Conservation (phyloP, 2,329 filamentous ascomycete genomes). For the Pseudocercospora crystallina region DNA sequence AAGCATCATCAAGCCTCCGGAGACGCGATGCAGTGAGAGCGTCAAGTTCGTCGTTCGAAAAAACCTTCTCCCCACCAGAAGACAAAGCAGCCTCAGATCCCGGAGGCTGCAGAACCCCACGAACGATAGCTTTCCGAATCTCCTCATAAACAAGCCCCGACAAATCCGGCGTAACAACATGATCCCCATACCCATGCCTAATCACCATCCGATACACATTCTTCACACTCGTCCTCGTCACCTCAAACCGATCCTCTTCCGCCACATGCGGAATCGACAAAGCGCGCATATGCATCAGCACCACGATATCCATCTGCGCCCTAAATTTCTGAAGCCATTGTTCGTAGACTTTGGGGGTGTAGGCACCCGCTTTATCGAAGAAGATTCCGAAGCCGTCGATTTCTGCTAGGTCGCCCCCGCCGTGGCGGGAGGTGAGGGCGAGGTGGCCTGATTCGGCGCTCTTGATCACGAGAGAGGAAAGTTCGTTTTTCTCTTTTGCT, state of each 20-base stretch:
- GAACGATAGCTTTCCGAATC: conserved; percentile 8
- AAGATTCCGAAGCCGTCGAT: conserved; percentile 64
- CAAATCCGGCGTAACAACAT: conserved; percentile 26
- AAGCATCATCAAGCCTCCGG: conserved; percentile 20
- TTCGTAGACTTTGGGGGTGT: conserved; percentile 25
- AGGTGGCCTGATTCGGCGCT: conserved; percentile 30
- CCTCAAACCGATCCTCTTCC: conserved; percentile 23
- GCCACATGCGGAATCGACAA: conserved; percentile 22
- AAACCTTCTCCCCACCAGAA: neutral
- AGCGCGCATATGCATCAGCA: conserved; percentile 29
- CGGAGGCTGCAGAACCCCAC: conserved; percentile 1
- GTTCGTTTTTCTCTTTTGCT: conserved; percentile 57
- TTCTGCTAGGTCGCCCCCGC: conserved; percentile 42
- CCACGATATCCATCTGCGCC: conserved; percentile 24
- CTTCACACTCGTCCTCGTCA: conserved; percentile 19
- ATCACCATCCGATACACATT: conserved; percentile 28
- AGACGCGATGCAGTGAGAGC: conserved; percentile 5
- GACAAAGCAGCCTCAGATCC: neutral
- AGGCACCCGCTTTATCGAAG: conserved; percentile 71
- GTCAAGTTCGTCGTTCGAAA: neutral
- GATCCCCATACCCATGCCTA: conserved; percentile 27
- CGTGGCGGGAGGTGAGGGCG: conserved; percentile 20
- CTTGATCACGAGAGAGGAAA: conserved; percentile 46
- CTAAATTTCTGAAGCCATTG: conserved; percentile 28
- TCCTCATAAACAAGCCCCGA: conserved; percentile 25